Evolutionary conservation across 1,284 basidiomycete genomes (phyloP).

Genomic region (Mycosarcoma mackinlayi): DNA sequence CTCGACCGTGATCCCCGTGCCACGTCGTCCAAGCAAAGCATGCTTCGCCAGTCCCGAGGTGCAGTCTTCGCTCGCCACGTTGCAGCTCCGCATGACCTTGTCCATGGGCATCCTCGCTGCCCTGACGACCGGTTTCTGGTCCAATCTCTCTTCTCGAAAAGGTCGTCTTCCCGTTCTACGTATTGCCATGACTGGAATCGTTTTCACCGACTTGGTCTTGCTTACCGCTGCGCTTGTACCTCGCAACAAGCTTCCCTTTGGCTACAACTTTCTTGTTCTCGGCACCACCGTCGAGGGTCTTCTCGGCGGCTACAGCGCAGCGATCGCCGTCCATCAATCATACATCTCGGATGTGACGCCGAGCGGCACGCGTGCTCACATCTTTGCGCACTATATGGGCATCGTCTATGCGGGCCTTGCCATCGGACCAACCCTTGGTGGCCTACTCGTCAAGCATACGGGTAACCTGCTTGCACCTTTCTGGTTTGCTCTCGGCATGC

Average conservation of each 20-base stretch:
- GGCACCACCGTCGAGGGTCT: constrained; percentile 84
- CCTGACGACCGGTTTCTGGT: constrained; percentile 88
- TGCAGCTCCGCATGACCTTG: constrained; percentile 73
- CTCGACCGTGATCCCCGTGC: constrained; percentile 36
- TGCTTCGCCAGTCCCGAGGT: constrained; percentile 54
- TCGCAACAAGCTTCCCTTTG: constrained; percentile 67
- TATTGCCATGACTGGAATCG: constrained; percentile 77
- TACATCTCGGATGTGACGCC: constrained; percentile 73
- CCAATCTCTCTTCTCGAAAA: constrained; percentile 79
- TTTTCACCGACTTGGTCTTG: constrained; percentile 76
- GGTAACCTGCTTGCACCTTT: constrained; percentile 53
- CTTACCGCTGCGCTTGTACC: constrained; percentile 43
- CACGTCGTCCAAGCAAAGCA: constrained; percentile 36
- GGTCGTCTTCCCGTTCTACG: constrained; percentile 82
- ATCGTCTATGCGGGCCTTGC: constrained; percentile 60
- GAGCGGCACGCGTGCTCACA: constrained; percentile 56
- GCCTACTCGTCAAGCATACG: constrained; percentile 57
- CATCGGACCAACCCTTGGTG: constrained; percentile 63
- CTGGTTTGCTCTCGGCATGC: constrained; percentile 51
- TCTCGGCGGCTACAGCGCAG: constrained; percentile 85
- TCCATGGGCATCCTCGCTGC: constrained; percentile 84
- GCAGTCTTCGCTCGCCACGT: constrained; percentile 43
- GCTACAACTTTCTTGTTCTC: constrained; percentile 81
- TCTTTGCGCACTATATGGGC: constrained; percentile 61
- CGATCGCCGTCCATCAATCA: constrained; percentile 81